A percentile compares a stretch with the other conserved stretches of the same genome.
phyloP scores from a whole-genome alignment of 202 grass and related monocot genomes.

The Hordeum pubiflorum region DNA sequence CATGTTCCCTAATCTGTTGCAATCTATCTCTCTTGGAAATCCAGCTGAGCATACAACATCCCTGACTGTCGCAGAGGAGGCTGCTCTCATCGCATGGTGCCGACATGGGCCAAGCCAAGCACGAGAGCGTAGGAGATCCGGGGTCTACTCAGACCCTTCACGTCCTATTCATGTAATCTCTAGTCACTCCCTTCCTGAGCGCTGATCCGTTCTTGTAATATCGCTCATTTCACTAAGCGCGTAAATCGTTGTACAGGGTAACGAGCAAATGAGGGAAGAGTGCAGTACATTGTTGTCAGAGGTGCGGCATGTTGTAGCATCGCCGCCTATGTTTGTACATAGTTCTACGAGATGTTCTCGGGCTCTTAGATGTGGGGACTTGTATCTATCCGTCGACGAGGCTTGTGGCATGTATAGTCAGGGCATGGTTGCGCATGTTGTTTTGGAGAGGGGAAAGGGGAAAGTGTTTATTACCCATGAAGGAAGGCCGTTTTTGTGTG shows the following conservation, averaged over 20 bases:
- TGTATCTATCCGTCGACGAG: background rate
- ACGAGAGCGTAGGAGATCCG: background rate
- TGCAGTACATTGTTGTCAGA: background rate
- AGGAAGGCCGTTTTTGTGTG: background rate
- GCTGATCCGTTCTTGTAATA: background rate
- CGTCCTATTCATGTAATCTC: constrained; percentile 40
- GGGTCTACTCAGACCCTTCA: constrained; percentile 13
- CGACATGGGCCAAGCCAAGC: constrained; percentile 26
- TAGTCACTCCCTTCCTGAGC: background rate
- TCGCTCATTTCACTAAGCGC: background rate
- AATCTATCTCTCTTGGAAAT: background rate
- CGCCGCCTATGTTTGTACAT: background rate
- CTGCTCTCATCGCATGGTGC: constrained; percentile 34
- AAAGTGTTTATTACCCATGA: background rate
- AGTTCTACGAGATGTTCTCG: background rate
- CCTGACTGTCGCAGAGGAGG: constrained; percentile 43
- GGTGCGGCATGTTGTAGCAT: too few relatives aligned
- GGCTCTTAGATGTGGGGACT: background rate
- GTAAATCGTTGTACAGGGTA: background rate
- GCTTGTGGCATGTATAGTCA: background rate
- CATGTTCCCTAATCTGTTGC: background rate
- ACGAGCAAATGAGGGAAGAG: constrained; percentile 23
- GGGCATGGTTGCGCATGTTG: background rate
- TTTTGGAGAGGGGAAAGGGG: background rate
- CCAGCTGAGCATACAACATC: background rate